phyloP scores from a whole-genome alignment of 2,329 filamentous ascomycete species.

The Ceratocystis eucalypticola region DNA sequence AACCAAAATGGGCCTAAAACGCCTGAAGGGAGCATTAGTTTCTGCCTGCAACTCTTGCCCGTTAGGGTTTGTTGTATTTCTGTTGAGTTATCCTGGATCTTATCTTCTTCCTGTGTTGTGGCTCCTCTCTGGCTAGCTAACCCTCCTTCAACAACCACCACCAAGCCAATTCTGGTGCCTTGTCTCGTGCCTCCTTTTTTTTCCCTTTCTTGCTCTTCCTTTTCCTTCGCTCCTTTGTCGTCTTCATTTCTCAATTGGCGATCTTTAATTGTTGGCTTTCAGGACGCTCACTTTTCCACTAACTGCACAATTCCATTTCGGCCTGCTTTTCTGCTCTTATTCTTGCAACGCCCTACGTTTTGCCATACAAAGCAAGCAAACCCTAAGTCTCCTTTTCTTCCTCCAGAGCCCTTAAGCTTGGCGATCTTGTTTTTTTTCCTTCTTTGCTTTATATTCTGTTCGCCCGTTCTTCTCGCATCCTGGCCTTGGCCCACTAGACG shows the following conservation, averaged over 20 bases:
- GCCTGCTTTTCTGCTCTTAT: neutral
- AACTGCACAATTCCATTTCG: neutral
- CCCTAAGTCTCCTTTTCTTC: conserved; percentile 1
- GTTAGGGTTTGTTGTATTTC: neutral
- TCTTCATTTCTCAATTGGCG: neutral
- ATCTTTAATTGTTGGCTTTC: neutral
- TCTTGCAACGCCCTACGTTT: neutral
- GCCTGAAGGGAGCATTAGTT: neutral
- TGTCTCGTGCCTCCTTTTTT: conserved; percentile 6
- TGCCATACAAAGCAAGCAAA: neutral
- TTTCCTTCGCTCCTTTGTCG: neutral
- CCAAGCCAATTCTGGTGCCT: conserved; percentile 1
- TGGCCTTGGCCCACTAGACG: neutral
- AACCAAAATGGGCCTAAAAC: neutral
- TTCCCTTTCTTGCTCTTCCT: neutral
- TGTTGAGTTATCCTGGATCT: neutral
- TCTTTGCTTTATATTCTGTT: neutral
- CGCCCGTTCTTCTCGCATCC: neutral
- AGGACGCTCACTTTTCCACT: neutral
- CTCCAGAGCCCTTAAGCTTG: neutral
- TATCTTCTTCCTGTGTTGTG: neutral
- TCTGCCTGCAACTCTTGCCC: neutral
- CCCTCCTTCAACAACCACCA: neutral
- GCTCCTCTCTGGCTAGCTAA: no score
- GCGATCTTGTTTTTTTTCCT: neutral